Base-by-base conservation (phyloP, 2,329 filamentous ascomycete genomes). In the Colletotrichum sp. region DNA sequence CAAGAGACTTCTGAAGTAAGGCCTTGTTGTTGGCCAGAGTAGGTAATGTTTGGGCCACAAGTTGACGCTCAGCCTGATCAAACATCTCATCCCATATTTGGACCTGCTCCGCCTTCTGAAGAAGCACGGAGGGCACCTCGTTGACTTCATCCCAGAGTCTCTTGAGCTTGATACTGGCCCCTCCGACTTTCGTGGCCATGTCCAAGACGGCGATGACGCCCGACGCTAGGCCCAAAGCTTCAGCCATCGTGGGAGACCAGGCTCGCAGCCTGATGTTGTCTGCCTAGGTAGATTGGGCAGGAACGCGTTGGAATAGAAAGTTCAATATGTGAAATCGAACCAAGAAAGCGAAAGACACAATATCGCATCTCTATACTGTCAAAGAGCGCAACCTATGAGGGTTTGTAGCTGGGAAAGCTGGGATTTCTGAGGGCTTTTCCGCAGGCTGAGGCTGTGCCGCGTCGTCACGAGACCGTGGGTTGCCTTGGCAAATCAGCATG, bases 1-100 rank as follows among this genome's bases (percentile, higher is more conserved):
- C 18, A 1, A 16, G 2, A 10, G 16, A 43, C 8, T n/a, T 43
- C 1, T 18, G 4, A 9, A 43, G 36, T 4, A 39, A 0, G 3
- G 5, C 4, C 1, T 18, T 18, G 7, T 18, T 39, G 4, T 8
- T 8, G 4, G 2, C 7, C 16, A 39, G 15, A 18, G 36, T 7
- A 39, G 36, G 36, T 7, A 16, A 36, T 36, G 34, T 36, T 15
- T 36, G 34, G 3, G 15, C 4, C 6, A 7, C 13, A 16, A 39
- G 16, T 18, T 39, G 36, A 18, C 2, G 36, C 5, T 43, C 36
- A 5, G 36, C 36, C 16, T 43, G 16, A 1, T 18, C 36, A 43
- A 43, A 43, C 36, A 43, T 10, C 7, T 43, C 36, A 9, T 43
- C 16, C 36, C 7, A 43, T 18, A 5, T 8, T 43, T 43, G 39